Conservation (phyloP, 352 stramenopile genomes). For the Globisporangium sylvaticum region DNA sequence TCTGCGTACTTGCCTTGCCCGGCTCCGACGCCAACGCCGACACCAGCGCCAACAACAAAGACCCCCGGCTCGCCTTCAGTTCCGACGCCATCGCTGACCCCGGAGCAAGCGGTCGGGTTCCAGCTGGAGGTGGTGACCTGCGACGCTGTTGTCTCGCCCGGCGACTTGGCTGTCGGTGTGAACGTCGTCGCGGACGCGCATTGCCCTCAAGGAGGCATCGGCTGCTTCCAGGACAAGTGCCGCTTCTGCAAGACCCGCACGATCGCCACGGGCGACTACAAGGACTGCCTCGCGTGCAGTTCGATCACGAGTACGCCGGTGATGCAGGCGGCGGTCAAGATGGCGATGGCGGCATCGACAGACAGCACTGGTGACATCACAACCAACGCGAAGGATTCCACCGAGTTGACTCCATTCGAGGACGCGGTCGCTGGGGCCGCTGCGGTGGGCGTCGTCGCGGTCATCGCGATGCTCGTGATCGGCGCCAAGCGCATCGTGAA, state of each 20-base stretch:
- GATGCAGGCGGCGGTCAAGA: background rate
- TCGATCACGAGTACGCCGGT: background rate
- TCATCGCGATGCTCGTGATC: conserved; percentile 12
- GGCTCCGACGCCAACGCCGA: background rate
- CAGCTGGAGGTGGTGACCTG: conserved; percentile 7
- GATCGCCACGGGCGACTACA: background rate
- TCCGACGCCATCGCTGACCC: background rate
- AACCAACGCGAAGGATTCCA: background rate
- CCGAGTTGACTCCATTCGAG: conserved; percentile 4
- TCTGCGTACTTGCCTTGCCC: conserved; percentile 14
- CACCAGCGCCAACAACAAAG: background rate
- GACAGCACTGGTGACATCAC: background rate
- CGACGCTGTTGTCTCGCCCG: conserved; percentile 11
- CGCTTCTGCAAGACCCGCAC: conserved; percentile 23
- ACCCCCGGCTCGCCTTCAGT: background rate
- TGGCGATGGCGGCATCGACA: background rate
- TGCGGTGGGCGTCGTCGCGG: conserved; percentile 14
- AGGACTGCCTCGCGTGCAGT: background rate
- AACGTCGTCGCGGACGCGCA: conserved; percentile 10
- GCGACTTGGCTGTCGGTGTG: conserved; percentile 17
- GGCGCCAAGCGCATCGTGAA: background rate
- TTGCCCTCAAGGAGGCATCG: conserved; percentile 20
- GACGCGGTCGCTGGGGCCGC: background rate
- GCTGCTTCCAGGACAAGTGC: conserved; percentile 24
- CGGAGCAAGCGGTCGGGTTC: background rate